A percentile compares a stretch with the other conserved stretches of the same genome.
Evolutionary conservation across 495 filamentous ascomycete genomes (phyloP).

Genomic region (Gamarada debralockiae): DNA sequence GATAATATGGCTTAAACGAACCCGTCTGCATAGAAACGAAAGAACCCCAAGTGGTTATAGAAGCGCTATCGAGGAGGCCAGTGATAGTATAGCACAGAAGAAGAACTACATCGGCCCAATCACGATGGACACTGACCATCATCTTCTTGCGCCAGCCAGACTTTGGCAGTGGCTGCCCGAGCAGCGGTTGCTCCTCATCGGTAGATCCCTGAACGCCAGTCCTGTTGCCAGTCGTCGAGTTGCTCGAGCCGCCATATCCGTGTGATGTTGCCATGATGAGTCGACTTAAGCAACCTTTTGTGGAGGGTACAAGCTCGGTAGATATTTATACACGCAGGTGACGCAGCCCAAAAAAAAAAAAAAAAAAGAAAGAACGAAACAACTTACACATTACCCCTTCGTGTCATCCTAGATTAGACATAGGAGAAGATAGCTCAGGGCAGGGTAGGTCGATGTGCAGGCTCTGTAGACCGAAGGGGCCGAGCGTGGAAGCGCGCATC

Average conservation of each 20-base stretch:
- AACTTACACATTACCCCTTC: no score
- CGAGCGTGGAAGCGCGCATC: no score
- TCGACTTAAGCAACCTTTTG: no score
- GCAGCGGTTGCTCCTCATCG: constrained; percentile 40
- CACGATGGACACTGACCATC: constrained; percentile 43
- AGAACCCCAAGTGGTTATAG: constrained; percentile 68
- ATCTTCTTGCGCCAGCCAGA: constrained; percentile 37
- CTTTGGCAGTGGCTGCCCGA: constrained; percentile 21
- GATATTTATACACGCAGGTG: no score
- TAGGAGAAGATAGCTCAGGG: no score
- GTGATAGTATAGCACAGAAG: constrained; percentile 69
- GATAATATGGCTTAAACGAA: constrained; percentile 12
- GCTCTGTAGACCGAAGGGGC: no score
- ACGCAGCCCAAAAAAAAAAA: no score
- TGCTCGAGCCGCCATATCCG: not conserved
- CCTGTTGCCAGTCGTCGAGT: not conserved
- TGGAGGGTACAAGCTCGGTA: no score
- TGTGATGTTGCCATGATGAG: constrained; percentile 6
- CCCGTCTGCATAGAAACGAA: constrained; percentile 81
- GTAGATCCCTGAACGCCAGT: not conserved
- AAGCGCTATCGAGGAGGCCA: constrained; percentile 67
- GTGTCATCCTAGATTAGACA: no score
- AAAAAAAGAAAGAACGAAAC: no score
- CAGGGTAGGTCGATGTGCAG: no score
- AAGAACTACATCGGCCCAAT: constrained; percentile 57